These are phyloP conservation scores for Hygrophorus pudorinus DNA, from an alignment of 768 basidiomycete species.

Conservation along the genomic window DNA sequence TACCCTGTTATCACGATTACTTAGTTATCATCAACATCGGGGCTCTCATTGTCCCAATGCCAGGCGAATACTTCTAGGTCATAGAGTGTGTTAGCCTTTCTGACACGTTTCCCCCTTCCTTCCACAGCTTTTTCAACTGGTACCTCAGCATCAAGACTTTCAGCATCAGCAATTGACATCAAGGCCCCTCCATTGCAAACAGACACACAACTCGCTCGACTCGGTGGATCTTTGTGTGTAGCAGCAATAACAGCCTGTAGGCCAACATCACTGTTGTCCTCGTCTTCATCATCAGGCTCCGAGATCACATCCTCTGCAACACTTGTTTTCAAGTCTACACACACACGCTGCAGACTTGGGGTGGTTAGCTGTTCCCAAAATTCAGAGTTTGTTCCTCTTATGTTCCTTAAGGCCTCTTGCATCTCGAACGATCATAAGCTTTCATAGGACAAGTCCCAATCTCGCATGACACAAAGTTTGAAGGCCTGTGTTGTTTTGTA, in stretches of 20 bases:
- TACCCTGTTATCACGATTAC: too few relatives aligned
- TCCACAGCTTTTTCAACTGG: not conserved
- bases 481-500: not conserved
- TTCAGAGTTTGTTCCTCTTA: not conserved
- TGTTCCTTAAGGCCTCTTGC: slow-evolving; percentile 1
- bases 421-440: not conserved
- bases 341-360: not conserved
- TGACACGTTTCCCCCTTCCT: not conserved
- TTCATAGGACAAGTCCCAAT: slow-evolving; percentile 5
- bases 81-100: not conserved
- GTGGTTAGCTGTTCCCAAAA: slow-evolving; percentile 1
- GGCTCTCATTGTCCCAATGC: not conserved
- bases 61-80: not conserved
- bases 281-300: slow-evolving; percentile 2
- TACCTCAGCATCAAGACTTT: not conserved
- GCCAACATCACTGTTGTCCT: too few relatives aligned
- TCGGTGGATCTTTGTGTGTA: not conserved
- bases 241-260: slow-evolving; percentile 1
- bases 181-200: not conserved
- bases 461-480: not conserved
- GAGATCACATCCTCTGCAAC: not conserved
- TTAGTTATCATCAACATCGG: slow-evolving; percentile 2
- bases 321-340: not conserved
- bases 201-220: not conserved
- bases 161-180: not conserved